A percentile compares a stretch with the other conserved stretches of the same genome.
Evolutionary conservation across 768 basidiomycete species (phyloP).

Genomic region (Lactifluus subvellereus): DNA sequence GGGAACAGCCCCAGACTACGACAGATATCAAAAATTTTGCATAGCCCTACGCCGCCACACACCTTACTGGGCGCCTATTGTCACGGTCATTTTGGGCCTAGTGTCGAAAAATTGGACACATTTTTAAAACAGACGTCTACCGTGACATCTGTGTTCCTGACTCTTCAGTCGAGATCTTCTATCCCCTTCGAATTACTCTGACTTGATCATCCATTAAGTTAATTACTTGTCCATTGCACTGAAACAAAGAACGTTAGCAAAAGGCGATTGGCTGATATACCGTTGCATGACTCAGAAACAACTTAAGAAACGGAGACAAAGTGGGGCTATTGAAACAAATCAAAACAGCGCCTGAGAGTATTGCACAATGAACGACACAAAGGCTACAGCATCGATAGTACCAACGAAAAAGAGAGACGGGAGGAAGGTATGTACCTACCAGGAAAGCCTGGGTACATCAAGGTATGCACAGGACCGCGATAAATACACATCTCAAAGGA

Average conservation of each 20-base stretch:
- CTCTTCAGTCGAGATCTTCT: no score
- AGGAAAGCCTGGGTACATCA: conserved; percentile 4
- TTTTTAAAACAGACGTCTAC: no score
- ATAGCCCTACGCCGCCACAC: no score
- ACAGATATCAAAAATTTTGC: no score
- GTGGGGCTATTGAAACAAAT: conserved; percentile 13
- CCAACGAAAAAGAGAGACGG: conserved; percentile 5
- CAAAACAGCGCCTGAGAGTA: conserved; percentile 7
- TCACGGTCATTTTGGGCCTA: no score
- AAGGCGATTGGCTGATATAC: conserved; percentile 13
- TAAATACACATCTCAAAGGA: conserved; percentile 16
- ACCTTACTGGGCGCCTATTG: no score
- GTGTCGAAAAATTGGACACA: no score
- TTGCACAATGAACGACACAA: conserved; percentile 7
- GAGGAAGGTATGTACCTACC: conserved; percentile 3
- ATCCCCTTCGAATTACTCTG: no score
- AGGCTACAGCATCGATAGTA: not conserved
- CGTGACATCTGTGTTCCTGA: not conserved
- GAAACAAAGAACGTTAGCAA: not conserved
- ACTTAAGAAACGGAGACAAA: conserved; percentile 16
- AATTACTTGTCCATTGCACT: not conserved
- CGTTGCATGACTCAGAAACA: conserved; percentile 19
- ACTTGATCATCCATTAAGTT: no score
- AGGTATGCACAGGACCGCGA: conserved; percentile 21
- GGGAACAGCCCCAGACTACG: no score